A percentile compares a stretch with the other conserved stretches of the same genome.
These are phyloP conservation scores for Austroboletus sp. DNA, from an alignment of 1,284 basidiomycete genomes.

Conservation along the genomic window DNA sequence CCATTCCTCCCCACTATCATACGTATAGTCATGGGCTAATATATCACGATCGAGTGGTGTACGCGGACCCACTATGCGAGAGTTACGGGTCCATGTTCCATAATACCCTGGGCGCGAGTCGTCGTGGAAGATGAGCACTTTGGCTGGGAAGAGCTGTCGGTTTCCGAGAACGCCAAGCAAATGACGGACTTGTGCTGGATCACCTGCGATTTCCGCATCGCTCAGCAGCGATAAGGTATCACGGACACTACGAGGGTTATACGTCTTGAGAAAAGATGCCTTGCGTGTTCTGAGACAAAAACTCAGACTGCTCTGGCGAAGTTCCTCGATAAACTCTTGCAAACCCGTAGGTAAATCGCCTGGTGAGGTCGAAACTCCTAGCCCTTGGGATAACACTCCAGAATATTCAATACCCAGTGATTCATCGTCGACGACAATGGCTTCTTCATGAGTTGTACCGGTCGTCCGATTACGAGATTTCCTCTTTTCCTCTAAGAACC, in stretches of 20 bases:
- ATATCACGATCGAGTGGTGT: slow-evolving; percentile 67
- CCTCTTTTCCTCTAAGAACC: slow-evolving; percentile 43
- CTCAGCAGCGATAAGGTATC: slow-evolving; percentile 57
- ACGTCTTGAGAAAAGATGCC: slow-evolving; percentile 31
- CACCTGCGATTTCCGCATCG: slow-evolving; percentile 71
- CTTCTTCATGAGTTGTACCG: slow-evolving; percentile 34
- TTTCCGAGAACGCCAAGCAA: slow-evolving; percentile 52
- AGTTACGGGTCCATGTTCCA: slow-evolving; percentile 79
- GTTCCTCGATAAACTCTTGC: slow-evolving; percentile 11
- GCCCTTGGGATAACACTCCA: slow-evolving; percentile 8
- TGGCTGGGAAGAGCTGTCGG: slow-evolving; percentile 56
- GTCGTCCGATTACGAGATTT: slow-evolving; percentile 21
- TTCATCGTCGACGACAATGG: slow-evolving; percentile 51
- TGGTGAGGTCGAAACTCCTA: neutral
- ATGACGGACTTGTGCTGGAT: slow-evolving; percentile 53
- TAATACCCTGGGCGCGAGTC: slow-evolving; percentile 79
- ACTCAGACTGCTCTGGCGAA: slow-evolving; percentile 11
- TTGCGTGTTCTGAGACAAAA: slow-evolving; percentile 3
- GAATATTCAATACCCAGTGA: slow-evolving; percentile 18
- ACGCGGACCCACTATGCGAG: slow-evolving; percentile 64
- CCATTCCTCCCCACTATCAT: slow-evolving; percentile 84
- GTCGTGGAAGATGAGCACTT: slow-evolving; percentile 68
- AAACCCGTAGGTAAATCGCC: slow-evolving; percentile 11
- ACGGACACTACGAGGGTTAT: slow-evolving; percentile 40
- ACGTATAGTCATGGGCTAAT: slow-evolving; percentile 67